Base-by-base conservation (phyloP, 768 basidiomycete species). In the Panaeolus papilionaceus region DNA sequence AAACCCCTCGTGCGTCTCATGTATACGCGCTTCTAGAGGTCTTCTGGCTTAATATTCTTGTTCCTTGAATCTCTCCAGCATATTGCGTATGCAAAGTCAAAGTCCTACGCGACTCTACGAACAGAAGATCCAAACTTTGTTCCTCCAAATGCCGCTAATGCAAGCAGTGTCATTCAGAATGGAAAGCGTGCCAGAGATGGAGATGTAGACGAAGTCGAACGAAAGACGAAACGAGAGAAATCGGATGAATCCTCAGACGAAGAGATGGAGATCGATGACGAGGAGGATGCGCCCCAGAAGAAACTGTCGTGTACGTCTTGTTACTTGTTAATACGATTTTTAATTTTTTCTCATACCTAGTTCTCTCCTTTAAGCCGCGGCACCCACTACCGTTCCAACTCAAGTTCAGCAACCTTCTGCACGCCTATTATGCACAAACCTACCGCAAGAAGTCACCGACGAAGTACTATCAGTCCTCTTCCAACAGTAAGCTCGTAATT, bases 231-330 rank as follows among this genome's bases (percentile, higher is more conserved):
- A 81, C 87, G 89, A 69, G 88, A 89, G 73, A 93, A 88, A 77
- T 80, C 83, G 51, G 87, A 87, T 61, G 89, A 85, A 64, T 78
- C 54, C 28, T 58, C 76, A 38, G 88, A 89, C 70, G 92, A 93
- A 69, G 95, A 89, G 65, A 96, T 96, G 91, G 95, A 97, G 80
- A 94, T 95, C 74, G 95, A 96, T 68, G 94, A 96, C 62, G 95
- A 98, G 61, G 92, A 93, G 58, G 90, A 92, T 65, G 76, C 81
- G 42, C 79, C 80, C 61, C 83, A 79, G 68, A 78, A 75, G 64
- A 77, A 78, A 67, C 77, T 79, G 71, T 72, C 81, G 71, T 85
- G 88, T 89, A 83, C 76, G 86, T 83, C 73, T 69, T 73, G 62
- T 64, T 73, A 64, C 66, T 75, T 75, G 38, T 66, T 72, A 68